Conservation (phyloP, 2,329 filamentous ascomycete species). For the Penicillium sp. region DNA sequence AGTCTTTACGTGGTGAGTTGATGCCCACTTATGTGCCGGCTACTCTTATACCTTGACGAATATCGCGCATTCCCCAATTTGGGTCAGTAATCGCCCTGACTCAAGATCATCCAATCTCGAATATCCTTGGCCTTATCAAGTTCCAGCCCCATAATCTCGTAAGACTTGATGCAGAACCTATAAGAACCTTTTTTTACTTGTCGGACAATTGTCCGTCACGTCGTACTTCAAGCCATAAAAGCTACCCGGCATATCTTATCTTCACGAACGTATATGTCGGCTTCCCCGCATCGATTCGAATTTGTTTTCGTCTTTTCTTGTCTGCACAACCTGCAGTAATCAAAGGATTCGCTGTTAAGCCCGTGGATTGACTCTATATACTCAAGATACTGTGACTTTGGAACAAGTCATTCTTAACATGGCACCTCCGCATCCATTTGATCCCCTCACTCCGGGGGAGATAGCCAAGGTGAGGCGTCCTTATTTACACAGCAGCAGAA, state of each 20-base stretch:
- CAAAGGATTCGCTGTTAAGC: background rate
- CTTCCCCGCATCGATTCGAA: background rate
- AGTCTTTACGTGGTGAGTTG: background rate
- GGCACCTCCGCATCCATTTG: slow-evolving; percentile 37
- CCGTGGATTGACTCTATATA: background rate
- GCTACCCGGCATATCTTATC: background rate
- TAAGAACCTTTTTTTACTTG: no score
- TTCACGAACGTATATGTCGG: background rate
- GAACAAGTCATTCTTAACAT: slow-evolving; percentile 18
- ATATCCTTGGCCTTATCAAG: background rate
- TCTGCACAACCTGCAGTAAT: background rate
- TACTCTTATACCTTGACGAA: background rate
- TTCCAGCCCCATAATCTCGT: background rate
- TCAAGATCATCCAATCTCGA: background rate
- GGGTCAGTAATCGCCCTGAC: background rate
- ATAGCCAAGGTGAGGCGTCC: slow-evolving; percentile 34
- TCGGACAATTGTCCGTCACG: slow-evolving; percentile 2
- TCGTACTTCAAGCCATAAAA: background rate
- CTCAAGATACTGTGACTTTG: background rate
- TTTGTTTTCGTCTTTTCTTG: background rate
- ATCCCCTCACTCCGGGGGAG: slow-evolving; percentile 40
- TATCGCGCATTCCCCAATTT: background rate
- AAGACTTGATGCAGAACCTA: background rate
- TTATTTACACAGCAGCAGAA: background rate
- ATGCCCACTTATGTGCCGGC: background rate